phyloP scores from a whole-genome alignment of 2,329 filamentous ascomycete genomes.

The Aspergillus sojae region DNA sequence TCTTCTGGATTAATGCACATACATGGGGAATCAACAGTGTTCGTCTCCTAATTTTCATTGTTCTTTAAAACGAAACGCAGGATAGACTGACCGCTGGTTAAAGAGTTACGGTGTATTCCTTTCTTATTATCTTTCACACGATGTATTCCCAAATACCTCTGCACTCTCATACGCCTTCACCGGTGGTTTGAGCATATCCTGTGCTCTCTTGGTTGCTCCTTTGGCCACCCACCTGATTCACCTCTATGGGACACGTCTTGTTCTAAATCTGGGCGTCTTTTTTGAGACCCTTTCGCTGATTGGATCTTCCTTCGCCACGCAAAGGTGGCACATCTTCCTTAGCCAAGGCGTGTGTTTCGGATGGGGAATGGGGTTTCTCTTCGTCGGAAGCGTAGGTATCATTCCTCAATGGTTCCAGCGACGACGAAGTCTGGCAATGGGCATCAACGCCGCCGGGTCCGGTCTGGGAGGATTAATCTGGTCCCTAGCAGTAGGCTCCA shows the following conservation, averaged over 20 bases:
- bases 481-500: constrained; percentile 59
- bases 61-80: background rate
- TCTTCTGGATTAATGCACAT: constrained; percentile 66
- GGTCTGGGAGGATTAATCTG: constrained; percentile 64
- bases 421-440: constrained; percentile 61
- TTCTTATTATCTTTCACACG: constrained; percentile 58
- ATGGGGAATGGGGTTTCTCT: constrained; percentile 64
- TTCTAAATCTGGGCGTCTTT: constrained; percentile 59
- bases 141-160: constrained; percentile 58
- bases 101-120: constrained; percentile 61
- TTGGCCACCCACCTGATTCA: constrained; percentile 58
- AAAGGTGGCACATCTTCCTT: constrained; percentile 64
- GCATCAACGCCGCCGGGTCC: constrained; percentile 60
- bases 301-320: constrained; percentile 57
- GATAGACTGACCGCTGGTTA: constrained; percentile 6
- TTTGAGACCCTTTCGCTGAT: constrained; percentile 59
- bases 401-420: constrained; percentile 65
- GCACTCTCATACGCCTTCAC: constrained; percentile 62
- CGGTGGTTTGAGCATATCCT: constrained; percentile 61
- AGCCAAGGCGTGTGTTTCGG: constrained; percentile 65
- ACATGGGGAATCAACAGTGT: constrained; percentile 75
- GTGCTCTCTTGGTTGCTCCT: constrained; percentile 60
- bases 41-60: constrained; percentile 21
- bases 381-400: constrained; percentile 59
- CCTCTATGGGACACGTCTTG: constrained; percentile 55